phyloP scores from a whole-genome alignment of 2,329 filamentous ascomycete species.

The Fusarium tanahbumbuense region DNA sequence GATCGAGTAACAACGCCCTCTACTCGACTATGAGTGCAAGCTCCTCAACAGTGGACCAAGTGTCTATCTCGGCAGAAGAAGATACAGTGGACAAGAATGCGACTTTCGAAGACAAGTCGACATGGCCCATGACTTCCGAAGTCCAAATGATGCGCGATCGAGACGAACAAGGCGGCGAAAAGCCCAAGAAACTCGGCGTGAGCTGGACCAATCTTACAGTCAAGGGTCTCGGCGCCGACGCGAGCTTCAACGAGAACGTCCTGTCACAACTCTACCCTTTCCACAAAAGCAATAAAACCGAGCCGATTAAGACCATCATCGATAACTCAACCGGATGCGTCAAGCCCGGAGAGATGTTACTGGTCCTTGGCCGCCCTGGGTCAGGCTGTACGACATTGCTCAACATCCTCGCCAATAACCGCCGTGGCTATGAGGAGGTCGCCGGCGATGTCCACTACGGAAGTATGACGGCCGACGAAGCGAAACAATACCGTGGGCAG shows the following conservation, averaged over 20 bases:
- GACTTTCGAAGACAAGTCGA: too few relatives aligned
- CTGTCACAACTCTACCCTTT: slow-evolving; percentile 66
- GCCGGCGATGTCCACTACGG: slow-evolving; percentile 69
- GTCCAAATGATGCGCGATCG: neutral
- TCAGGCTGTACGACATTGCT: slow-evolving; percentile 77
- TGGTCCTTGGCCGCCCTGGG: slow-evolving; percentile 75
- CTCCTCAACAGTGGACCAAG: neutral
- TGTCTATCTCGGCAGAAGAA: neutral
- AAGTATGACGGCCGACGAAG: slow-evolving; percentile 59
- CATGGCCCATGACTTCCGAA: neutral
- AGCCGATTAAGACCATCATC: slow-evolving; percentile 72
- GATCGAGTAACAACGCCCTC: neutral
- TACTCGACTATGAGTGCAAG: neutral
- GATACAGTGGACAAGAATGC: neutral
- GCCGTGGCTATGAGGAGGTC: slow-evolving; percentile 68
- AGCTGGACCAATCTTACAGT: slow-evolving; percentile 74
- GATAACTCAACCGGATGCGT: slow-evolving; percentile 74
- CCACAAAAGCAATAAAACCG: slow-evolving; percentile 62
- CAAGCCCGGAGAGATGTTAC: slow-evolving; percentile 77
- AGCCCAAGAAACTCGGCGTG: slow-evolving; percentile 65
- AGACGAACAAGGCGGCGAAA: neutral
- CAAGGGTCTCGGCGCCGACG: slow-evolving; percentile 68
- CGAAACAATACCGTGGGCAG: slow-evolving; percentile 64
- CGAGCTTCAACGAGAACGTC: slow-evolving; percentile 74
- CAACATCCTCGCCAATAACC: slow-evolving; percentile 74